phyloP scores from a whole-genome alignment of 179 eudicot genomes.

The Actinidia chinensis region DNA sequence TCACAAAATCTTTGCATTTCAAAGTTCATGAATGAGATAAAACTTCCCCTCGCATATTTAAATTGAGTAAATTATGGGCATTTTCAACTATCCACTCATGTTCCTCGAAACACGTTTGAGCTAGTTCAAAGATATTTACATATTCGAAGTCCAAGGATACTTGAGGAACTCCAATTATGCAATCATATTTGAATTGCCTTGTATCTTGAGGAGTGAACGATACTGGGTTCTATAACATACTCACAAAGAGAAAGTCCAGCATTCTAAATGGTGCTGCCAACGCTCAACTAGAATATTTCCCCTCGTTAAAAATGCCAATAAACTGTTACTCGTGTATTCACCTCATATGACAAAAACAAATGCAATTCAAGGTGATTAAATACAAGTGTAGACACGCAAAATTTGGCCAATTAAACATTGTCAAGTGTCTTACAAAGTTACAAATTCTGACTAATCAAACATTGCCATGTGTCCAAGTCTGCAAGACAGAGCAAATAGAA shows the following conservation, averaged over 20 bases:
- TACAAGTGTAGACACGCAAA: too few species aligned
- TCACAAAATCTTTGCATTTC: not conserved
- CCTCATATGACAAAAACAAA: not conserved
- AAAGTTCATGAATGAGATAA: not conserved
- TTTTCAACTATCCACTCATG: not conserved
- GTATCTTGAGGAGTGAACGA: not conserved
- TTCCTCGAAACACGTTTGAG: not conserved
- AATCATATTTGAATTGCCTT: not conserved
- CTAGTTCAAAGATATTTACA: not conserved
- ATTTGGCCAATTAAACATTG: too few species aligned
- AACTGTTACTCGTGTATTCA: not conserved
- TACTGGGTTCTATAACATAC: not conserved
- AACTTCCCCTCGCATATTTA: not conserved
- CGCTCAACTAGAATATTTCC: not conserved
- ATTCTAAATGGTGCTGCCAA: not conserved
- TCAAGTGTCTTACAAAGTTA: too few species aligned
- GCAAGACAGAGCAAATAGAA: too few species aligned
- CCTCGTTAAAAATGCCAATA: too few species aligned
- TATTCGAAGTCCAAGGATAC: not conserved
- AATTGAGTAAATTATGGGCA: not conserved
- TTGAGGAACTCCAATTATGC: not conserved
- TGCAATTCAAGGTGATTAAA: not conserved
- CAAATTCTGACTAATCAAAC: too few species aligned
- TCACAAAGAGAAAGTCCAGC: not conserved
- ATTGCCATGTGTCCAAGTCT: too few species aligned